A percentile compares a stretch with the other conserved stretches of the same genome.
Conservation (phyloP, 768 basidiomycete species). For the Trametes villosa region DNA sequence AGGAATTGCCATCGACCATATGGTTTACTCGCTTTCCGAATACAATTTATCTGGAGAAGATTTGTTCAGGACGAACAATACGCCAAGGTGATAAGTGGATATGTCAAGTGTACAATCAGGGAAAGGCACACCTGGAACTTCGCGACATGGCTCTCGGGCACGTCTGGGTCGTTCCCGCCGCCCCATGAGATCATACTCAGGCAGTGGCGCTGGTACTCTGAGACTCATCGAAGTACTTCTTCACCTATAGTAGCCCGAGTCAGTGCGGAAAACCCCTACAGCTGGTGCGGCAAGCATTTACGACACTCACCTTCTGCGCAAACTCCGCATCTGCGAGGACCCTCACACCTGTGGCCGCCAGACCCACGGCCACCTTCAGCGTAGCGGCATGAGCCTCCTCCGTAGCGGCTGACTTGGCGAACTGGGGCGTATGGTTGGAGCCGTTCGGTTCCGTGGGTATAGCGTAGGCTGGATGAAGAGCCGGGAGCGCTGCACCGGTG, state of each 20-base stretch:
- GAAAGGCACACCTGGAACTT: no score
- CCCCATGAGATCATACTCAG: background rate
- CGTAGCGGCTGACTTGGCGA: constrained; percentile 61
- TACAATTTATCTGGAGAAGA: background rate
- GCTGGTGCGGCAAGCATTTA: background rate
- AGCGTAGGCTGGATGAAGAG: constrained; percentile 35
- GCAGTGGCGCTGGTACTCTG: background rate
- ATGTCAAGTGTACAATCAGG: no score
- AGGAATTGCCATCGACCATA: background rate
- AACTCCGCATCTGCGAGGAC: constrained; percentile 63
- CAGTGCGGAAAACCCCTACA: background rate
- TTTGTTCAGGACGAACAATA: no score
- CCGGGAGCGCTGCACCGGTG: constrained; percentile 27
- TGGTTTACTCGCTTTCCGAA: background rate
- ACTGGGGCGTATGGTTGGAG: constrained; percentile 77
- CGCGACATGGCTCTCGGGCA: background rate
- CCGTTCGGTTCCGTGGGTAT: constrained; percentile 74
- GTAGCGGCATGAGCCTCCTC: constrained; percentile 64
- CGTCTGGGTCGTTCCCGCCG: background rate
- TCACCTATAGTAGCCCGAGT: constrained; percentile 1
- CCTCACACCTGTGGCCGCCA: constrained; percentile 65
- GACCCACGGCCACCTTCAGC: constrained; percentile 58
- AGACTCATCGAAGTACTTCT: constrained; percentile 12
- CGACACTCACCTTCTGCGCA: background rate
- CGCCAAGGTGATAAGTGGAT: no score